phyloP scores from a whole-genome alignment of 2,329 filamentous ascomycete species.

The Aureobasidium subglaciale region DNA sequence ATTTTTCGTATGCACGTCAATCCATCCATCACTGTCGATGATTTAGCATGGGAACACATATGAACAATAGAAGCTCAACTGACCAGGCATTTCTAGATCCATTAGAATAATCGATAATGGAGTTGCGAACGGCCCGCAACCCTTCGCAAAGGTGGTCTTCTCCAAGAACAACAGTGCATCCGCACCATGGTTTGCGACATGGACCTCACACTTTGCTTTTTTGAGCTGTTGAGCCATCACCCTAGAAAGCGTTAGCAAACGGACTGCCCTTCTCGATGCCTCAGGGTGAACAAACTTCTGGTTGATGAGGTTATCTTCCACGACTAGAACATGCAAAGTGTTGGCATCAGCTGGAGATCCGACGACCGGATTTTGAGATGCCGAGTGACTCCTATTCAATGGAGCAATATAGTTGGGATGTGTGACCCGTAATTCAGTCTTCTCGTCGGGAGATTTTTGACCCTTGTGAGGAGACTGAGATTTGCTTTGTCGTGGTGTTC shows the following conservation, averaged over 20 bases:
- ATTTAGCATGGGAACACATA: too few relatives aligned
- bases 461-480: background rate
- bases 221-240: constrained; percentile 33
- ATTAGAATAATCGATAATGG: constrained; percentile 50
- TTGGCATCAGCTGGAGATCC: background rate
- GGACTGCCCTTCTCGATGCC: too few relatives aligned
- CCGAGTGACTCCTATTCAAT: constrained; percentile 7
- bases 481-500: background rate
- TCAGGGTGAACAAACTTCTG: constrained; percentile 25
- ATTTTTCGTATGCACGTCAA: constrained; percentile 65
- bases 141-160: constrained; percentile 19
- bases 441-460: background rate
- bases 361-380: constrained; percentile 6
- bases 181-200: constrained; percentile 33
- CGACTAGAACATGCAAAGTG: constrained; percentile 20
- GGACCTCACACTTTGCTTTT: constrained; percentile 29
- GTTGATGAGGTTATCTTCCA: constrained; percentile 36
- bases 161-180: constrained; percentile 31
- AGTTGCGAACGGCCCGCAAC: background rate
- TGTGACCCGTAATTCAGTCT: background rate
- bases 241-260: background rate
- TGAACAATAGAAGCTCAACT: too few relatives aligned
- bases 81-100: constrained; percentile 69
- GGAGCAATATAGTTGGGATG: constrained; percentile 2
- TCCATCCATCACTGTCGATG: constrained; percentile 60